Evolutionary conservation across 257 asterid species (phyloP).

Genomic region (Leptodermis oblonga): DNA sequence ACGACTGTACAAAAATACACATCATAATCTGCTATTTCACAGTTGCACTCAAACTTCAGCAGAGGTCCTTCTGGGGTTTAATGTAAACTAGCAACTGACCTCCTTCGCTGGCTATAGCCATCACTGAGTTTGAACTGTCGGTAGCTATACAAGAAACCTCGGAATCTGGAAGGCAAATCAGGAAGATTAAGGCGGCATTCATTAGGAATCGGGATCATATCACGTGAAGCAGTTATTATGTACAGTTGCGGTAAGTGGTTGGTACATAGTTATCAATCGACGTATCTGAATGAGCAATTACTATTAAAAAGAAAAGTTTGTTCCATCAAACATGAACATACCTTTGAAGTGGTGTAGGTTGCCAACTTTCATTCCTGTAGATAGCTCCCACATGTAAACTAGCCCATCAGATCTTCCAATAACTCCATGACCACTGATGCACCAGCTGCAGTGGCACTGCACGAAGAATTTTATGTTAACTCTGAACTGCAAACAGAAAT

Average conservation of each 20-base stretch:
- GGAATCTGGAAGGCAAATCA: constrained; percentile 38
- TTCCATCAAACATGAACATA: constrained; percentile 18
- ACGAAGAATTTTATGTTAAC: background rate
- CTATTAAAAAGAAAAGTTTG: background rate
- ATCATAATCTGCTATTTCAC: background rate
- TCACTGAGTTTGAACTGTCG: constrained; percentile 46
- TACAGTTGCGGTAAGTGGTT: too few species aligned
- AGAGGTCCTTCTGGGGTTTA: constrained; percentile 32
- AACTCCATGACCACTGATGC: constrained; percentile 69
- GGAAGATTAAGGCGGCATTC: background rate
- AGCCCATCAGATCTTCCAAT: constrained; percentile 75
- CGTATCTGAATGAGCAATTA: too few species aligned
- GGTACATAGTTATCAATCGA: too few species aligned
- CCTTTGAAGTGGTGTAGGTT: constrained; percentile 68
- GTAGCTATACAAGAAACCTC: constrained; percentile 53
- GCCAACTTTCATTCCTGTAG: constrained; percentile 64
- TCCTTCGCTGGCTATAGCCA: constrained; percentile 64
- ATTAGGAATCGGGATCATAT: background rate
- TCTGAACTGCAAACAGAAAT: background rate
- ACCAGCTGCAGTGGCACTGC: constrained; percentile 60
- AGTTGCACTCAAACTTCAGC: background rate
- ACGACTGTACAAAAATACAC: background rate
- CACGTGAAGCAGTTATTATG: too few species aligned
- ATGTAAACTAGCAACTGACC: constrained; percentile 60
- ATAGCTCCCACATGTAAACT: constrained; percentile 76